Base-by-base conservation (phyloP, 2,329 filamentous ascomycete genomes). In the Aspergillus tamarii region DNA sequence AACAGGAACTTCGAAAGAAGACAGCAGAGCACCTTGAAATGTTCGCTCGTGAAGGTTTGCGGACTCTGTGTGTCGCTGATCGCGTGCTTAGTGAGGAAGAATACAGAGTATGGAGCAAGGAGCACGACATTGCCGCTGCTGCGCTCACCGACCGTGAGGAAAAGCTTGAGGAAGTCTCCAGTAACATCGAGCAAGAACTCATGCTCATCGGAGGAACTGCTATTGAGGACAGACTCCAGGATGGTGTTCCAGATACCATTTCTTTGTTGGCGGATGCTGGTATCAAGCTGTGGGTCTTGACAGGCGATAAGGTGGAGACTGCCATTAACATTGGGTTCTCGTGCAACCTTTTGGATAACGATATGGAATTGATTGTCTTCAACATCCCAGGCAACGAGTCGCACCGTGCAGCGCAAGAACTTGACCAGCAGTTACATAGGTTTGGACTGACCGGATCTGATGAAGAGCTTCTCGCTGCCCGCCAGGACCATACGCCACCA, bases 321-420 rank as follows among this genome's bases (percentile, higher is more conserved):
- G 95, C 96, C 63, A 99, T 99, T 88, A 99, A 99, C 81, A 99
- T 99, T 75, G 95, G 95, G 2, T 99, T 98, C 80, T 99, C 96
- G 12, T 99, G 96, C 83, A 99, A 99, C 72, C 85, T 99, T 36
- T 87, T 99, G 61, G 93, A 94, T 80, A 99, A 97, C 78, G 92
- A 97, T 70, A 97, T 99, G 95, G 95, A 99, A 70, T 83, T 99
- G 66, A 91, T 99, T 67, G 88, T 96, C 56, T 85, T 99, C 70
- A 96, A 96, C 75, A 85, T 95, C 34, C 87, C 91, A 1, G 92
- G 96, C 67, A 90, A 93, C 61, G 86, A 89, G 64, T 70, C 90
- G 11, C 82, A 84, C 14, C 82, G 83, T 41, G 86, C 93, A 2
- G 89, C 91, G 68, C 84, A 85, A 60, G 85, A 94, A 70, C 84